Percentiles rank a stretch among this genome's conserved stretches.
Conservation (phyloP, 345 rosid genomes). For the Brassica juncea region DNA sequence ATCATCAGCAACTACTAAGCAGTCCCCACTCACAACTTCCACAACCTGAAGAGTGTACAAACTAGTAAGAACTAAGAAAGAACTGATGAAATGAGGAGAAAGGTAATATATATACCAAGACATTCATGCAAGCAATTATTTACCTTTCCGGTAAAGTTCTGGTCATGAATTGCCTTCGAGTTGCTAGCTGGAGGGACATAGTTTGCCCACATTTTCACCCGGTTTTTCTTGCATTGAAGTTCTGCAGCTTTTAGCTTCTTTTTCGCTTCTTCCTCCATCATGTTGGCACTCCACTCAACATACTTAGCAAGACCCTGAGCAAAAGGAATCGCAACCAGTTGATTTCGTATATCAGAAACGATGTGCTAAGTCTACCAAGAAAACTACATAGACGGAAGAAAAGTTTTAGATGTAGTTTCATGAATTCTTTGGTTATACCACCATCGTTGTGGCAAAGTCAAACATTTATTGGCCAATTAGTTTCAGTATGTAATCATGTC, state of each 20-base stretch:
- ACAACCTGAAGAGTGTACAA: conserved; percentile 60
- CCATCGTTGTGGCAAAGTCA: conserved; percentile 6
- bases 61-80: neutral
- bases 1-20: conserved; percentile 89
- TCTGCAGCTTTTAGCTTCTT: conserved; percentile 75
- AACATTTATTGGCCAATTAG: neutral
- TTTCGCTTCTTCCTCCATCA: conserved; percentile 95
- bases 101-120: conserved; percentile 7
- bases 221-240: conserved; percentile 82
- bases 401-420: neutral
- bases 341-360: neutral
- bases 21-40: conserved; percentile 98
- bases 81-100: neutral
- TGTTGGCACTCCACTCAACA: conserved; percentile 98
- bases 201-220: conserved; percentile 83
- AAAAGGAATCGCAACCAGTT: conserved; percentile 19
- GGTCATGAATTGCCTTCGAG: conserved; percentile 88
- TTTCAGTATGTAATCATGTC: conserved; percentile 15
- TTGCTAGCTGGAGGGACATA: conserved; percentile 81
- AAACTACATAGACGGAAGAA: neutral
- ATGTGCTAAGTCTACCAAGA: conserved; percentile 10
- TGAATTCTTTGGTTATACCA: neutral
- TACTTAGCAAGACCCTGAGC: conserved; percentile 88
- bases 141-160: conserved; percentile 93
- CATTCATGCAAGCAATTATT: neutral